Conservation (phyloP, 306 rosid genomes). For the Vigna hirtella region DNA sequence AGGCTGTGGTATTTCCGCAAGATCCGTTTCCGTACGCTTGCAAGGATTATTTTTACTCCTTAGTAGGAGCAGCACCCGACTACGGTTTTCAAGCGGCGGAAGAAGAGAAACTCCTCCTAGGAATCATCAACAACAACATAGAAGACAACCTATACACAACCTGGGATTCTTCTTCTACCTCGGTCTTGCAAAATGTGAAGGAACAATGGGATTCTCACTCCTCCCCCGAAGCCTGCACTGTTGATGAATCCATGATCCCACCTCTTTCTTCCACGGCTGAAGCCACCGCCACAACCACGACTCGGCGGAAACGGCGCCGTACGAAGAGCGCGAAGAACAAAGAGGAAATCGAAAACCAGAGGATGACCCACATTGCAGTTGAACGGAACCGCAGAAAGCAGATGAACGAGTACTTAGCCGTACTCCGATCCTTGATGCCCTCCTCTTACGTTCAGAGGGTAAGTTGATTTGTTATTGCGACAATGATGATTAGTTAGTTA, state of each 20-base stretch:
- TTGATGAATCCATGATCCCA: conserved; percentile 13
- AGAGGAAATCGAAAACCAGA: conserved; percentile 88
- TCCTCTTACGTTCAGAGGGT: conserved; percentile 92
- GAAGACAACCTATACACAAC: conserved; percentile 43
- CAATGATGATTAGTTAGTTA: no score
- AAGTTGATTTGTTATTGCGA: background rate
- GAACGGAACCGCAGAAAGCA: conserved; percentile 92
- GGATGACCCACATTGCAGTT: conserved; percentile 93
- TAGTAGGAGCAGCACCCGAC: background rate
- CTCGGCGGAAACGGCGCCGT: conserved; percentile 73
- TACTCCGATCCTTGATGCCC: conserved; percentile 89
- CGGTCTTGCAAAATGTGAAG: conserved; percentile 37
- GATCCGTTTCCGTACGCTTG: conserved; percentile 46
- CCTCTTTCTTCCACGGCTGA: conserved; percentile 27
- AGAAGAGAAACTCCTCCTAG: conserved; percentile 46
- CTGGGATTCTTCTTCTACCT: conserved; percentile 45
- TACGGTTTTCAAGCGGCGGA: conserved; percentile 37
- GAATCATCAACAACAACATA: conserved; percentile 48
- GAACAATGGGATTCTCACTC: conserved; percentile 50
- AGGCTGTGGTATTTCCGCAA: conserved; percentile 56
- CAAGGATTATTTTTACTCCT: conserved; percentile 43
- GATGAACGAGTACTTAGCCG: conserved; percentile 86
- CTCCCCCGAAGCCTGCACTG: conserved; percentile 50
- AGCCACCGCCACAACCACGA: background rate
- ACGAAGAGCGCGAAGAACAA: conserved; percentile 69